A percentile compares a stretch with the other conserved stretches of the same genome.
Conservation (phyloP, 495 filamentous ascomycete genomes). For the Penicillium lagena region DNA sequence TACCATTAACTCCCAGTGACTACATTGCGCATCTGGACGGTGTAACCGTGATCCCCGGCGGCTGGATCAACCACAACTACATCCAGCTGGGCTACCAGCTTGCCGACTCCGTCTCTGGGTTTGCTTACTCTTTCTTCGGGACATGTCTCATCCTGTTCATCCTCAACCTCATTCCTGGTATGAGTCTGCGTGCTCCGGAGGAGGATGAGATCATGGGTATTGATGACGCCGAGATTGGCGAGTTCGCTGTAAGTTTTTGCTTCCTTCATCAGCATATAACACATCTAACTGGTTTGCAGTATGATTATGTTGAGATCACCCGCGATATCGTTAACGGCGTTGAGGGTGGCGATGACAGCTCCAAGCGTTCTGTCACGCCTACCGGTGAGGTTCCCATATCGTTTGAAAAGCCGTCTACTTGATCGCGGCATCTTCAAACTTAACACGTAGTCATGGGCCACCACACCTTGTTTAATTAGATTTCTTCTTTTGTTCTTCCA, state of each 20-base stretch:
- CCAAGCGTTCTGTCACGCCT: slow-evolving; percentile 29
- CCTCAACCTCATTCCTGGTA: slow-evolving; percentile 79
- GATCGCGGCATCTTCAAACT: slow-evolving; percentile 1
- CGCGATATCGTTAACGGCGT: slow-evolving; percentile 71
- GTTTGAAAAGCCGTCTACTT: slow-evolving; percentile 29
- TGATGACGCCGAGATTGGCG: slow-evolving; percentile 92
- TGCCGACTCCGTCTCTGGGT: slow-evolving; percentile 77
- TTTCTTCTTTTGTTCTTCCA: neutral
- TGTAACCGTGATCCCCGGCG: slow-evolving; percentile 61
- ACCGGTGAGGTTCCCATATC: slow-evolving; percentile 8
- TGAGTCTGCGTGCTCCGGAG: slow-evolving; percentile 72
- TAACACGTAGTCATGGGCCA: neutral
- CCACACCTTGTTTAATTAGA: neutral
- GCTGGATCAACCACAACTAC: slow-evolving; percentile 89
- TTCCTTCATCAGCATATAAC: neutral
- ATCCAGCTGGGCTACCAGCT: slow-evolving; percentile 84
- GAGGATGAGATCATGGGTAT: slow-evolving; percentile 88
- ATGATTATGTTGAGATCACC: slow-evolving; percentile 92
- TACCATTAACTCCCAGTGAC: slow-evolving; percentile 42
- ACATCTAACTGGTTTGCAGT: slow-evolving; percentile 34
- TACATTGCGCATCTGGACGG: slow-evolving; percentile 91
- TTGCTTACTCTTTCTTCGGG: slow-evolving; percentile 79
- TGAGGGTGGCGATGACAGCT: slow-evolving; percentile 27
- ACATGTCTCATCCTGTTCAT: slow-evolving; percentile 83
- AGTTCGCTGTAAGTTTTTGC: slow-evolving; percentile 66